phyloP scores from a whole-genome alignment of 495 filamentous ascomycete genomes.

The Talaromyces wortmannii region DNA sequence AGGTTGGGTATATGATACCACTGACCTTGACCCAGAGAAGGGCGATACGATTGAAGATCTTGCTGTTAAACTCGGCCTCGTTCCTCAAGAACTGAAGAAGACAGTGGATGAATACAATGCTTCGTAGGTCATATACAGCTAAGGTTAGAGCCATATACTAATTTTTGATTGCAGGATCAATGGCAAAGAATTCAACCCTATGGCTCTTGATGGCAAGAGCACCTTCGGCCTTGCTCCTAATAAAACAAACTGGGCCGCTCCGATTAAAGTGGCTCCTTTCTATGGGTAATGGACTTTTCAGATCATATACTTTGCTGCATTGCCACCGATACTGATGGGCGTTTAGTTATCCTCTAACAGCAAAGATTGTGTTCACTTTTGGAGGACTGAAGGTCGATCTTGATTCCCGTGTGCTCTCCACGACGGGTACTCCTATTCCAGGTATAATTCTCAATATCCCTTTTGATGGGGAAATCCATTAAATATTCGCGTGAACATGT shows the following conservation, averaged over 20 bases:
- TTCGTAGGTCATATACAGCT: not conserved
- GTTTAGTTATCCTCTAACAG: not conserved
- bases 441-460: not conserved
- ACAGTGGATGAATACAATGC: not conserved
- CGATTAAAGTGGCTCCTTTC: not conserved
- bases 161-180: not conserved
- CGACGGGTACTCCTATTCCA: not conserved
- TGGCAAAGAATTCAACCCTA: not conserved
- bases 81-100: not conserved
- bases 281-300: not conserved
- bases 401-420: not conserved
- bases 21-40: not conserved
- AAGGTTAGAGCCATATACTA: not conserved
- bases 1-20: not conserved
- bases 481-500: not conserved
- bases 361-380: not conserved
- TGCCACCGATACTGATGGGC: not conserved
- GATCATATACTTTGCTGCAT: too few relatives aligned
- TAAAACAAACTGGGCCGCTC: not conserved
- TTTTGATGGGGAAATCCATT: too few relatives aligned
- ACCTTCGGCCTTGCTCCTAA: not conserved
- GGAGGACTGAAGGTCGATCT: not conserved
- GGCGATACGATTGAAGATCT: not conserved
- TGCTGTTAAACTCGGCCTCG: not conserved
- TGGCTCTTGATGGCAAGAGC: not conserved